Evolutionary conservation across 768 basidiomycete species (phyloP).

Genomic region (Pisolithus marmoratus): DNA sequence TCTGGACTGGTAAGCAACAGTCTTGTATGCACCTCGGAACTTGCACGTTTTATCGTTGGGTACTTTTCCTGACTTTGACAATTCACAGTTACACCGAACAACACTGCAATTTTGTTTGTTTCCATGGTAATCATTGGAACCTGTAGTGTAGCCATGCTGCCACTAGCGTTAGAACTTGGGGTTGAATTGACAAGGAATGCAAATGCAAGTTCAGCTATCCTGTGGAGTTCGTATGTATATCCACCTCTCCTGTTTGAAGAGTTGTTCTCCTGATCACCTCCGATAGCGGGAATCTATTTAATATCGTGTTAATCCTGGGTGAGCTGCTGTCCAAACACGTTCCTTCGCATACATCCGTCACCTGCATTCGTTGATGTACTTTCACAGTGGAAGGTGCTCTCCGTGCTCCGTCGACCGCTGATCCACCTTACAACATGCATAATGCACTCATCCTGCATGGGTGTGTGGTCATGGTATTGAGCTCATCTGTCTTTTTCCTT

Average conservation of each 20-base stretch:
- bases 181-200: constrained; percentile 78
- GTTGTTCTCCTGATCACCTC: background rate
- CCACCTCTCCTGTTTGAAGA: background rate
- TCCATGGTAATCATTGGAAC: constrained; percentile 67
- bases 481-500: constrained; percentile 43
- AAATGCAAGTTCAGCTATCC: constrained; percentile 66
- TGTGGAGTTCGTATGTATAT: constrained; percentile 65
- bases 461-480: constrained; percentile 36
- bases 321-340: constrained; percentile 11
- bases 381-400: constrained; percentile 58
- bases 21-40: no score
- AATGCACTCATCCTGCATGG: constrained; percentile 65
- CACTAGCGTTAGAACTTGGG: constrained; percentile 70
- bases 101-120: constrained; percentile 53
- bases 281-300: constrained; percentile 55
- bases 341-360: background rate
- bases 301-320: constrained; percentile 62
- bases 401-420: constrained; percentile 51
- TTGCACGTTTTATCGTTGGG: no score
- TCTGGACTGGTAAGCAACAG: constrained; percentile 65
- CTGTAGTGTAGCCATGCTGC: constrained; percentile 62
- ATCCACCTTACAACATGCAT: constrained; percentile 72
- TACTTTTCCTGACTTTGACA: background rate
- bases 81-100: constrained; percentile 52
- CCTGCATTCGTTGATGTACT: background rate